Base-by-base conservation (phyloP, 2,329 filamentous ascomycete species). In the Beauveria scarabaeidicola region DNA sequence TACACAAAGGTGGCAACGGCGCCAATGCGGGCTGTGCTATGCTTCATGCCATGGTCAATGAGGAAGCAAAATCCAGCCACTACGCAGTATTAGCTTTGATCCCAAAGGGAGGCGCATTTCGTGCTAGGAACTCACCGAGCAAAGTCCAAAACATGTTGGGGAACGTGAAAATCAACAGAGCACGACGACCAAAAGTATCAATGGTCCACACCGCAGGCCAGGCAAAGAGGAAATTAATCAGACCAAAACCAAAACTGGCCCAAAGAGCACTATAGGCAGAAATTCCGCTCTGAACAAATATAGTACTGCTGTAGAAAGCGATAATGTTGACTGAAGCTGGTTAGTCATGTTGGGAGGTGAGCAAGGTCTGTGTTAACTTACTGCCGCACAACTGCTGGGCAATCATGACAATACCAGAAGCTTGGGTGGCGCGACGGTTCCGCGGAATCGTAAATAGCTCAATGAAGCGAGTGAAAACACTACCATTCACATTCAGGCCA, bases 401-500 rank as follows among this genome's bases (percentile, higher is more conserved):
- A 64, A 85, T 82, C 85, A 90, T 90, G 64, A 89, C 85, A 1
- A 82, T 81, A 63, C 81, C 83, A 0, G 86, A 84, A 1, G 86
- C 87, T 56, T 84, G 77, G 0, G 85, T 88, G 0, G 87, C 88
- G 44, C 82, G 77, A 5, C 82, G 75, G 8, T 83, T 74, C 38
- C 84, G 75, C 0, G 82, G 78, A 52, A 86, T 77, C 1, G 80
- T 83, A 63, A 86, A 82, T 1, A 83, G 72, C 65, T 86, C 80
- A 21, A 78, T 61, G 47, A 83, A 80, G 17, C 83, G 79, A 9
- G 74, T 79, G 44, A 71, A 65, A 11, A 80, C 43, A 62, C 79
- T 80, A 63, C 75, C 81, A 50, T 73, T 75, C 0, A 63, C 62
- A 27, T 75, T 66, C 27, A 72, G 62, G 0, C 72, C 70, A 3